Evolutionary conservation across 345 rosid species (phyloP).

Genomic region (Boechera divaricarpa): DNA sequence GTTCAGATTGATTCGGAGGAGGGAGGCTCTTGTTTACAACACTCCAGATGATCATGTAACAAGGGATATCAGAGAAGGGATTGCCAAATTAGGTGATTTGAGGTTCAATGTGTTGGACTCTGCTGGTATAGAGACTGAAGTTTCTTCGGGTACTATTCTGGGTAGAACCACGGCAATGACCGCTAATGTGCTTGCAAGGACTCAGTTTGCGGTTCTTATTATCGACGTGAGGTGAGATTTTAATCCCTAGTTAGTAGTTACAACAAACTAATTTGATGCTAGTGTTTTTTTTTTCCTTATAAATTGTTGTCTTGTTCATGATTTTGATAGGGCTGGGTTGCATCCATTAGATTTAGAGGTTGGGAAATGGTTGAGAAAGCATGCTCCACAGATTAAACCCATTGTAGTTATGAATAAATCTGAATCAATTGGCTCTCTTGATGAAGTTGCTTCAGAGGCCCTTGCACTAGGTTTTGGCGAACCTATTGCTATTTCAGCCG

Average conservation of each 20-base stretch:
- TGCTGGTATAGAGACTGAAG: slow-evolving; percentile 96
- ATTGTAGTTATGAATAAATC: slow-evolving; percentile 85
- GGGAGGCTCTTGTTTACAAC: slow-evolving; percentile 93
- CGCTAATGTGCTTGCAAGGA: slow-evolving; percentile 78
- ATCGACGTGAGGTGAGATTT: slow-evolving; percentile 73
- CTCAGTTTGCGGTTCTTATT: slow-evolving; percentile 79
- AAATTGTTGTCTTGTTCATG: slow-evolving; percentile 18
- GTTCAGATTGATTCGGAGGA: slow-evolving; percentile 79
- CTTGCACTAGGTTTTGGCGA: slow-evolving; percentile 81
- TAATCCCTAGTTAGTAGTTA: not conserved
- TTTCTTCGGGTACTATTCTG: slow-evolving; percentile 83
- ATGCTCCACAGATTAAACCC: slow-evolving; percentile 76
- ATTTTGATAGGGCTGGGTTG: slow-evolving; percentile 64
- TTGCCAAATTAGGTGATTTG: slow-evolving; percentile 87
- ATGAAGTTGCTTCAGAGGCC: slow-evolving; percentile 70
- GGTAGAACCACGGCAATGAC: slow-evolving; percentile 85
- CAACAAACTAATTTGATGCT: not conserved
- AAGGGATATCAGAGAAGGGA: slow-evolving; percentile 89
- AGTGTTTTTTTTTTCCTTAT: not conserved
- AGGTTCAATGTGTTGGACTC: slow-evolving; percentile 90
- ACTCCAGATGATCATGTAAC: slow-evolving; percentile 96
- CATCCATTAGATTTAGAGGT: slow-evolving; percentile 96
- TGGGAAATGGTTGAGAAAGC: slow-evolving; percentile 88
- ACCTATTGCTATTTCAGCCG: slow-evolving; percentile 91
- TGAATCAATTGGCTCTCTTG: slow-evolving; percentile 71